Base-by-base conservation (phyloP, 495 filamentous ascomycete species). In the Hypoxylon crocopeplum region DNA sequence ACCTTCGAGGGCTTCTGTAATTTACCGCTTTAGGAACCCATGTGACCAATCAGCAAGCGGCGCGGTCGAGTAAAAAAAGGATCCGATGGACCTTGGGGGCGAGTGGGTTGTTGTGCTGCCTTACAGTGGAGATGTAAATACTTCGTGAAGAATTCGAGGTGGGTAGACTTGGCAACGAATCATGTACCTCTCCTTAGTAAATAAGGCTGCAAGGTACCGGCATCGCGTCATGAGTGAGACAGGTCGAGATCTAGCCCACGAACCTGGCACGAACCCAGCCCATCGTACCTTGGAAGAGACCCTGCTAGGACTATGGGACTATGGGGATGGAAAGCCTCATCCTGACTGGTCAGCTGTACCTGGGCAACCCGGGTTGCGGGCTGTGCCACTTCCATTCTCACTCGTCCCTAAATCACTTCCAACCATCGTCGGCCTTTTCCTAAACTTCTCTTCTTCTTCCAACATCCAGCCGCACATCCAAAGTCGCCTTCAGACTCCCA, bases 401-500 rank as follows among this genome's bases (percentile, higher is more conserved):
- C 17, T 41, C 27, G 27, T 10, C 38, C 11, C 37, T 36, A 36
- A 22, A 39, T 36, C n/a, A 48, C 13, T 37, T 38, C 54, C 48
- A 59, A 30, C 49, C 33, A 47, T 66, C 63, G 34, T 57, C 44
- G 29, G 33, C 29, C 25, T 51, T 46, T 48, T 48, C 40, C 36
- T 40, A 49, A 27, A 21, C 40, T 27, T 25, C 20, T 39, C 36
- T 30, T 56, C 20, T 47, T 12, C 15, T 50, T 45, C n/a, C 53
- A 11, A 15, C 40, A 62, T 49, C 47, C 44, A 66, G 40, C 46
- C 54, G 36, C 44, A 57, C 48, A 34, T 36, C n/a, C 42, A 42
- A 44, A 55, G 56, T 66, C 53, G 40, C 47, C 38, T 56, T 44
- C 22, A 64, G 66, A 64, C 66, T 56, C 54, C 48, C 58, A 69